A percentile compares a stretch with the other conserved stretches of the same genome.
Conservation (phyloP, 306 rosid species). For the Gastrolobium bilobum region DNA sequence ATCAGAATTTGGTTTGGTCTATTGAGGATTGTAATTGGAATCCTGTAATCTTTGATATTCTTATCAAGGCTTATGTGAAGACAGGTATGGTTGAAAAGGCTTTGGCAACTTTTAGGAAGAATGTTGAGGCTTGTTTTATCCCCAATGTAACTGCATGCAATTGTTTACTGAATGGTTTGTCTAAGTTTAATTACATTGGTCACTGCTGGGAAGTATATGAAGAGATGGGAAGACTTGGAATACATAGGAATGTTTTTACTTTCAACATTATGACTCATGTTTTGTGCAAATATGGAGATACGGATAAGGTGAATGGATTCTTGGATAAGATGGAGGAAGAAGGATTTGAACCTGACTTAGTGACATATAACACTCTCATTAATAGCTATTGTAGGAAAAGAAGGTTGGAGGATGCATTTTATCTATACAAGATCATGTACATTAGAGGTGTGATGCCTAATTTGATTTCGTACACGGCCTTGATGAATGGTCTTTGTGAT, state of each 20-base stretch:
- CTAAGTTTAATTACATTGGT: slow-evolving; percentile 57
- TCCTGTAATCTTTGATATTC: slow-evolving; percentile 78
- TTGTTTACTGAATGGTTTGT: slow-evolving; percentile 70
- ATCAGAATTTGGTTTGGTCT: slow-evolving; percentile 56
- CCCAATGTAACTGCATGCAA: slow-evolving; percentile 82
- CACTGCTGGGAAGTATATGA: slow-evolving; percentile 88
- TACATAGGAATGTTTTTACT: slow-evolving; percentile 78
- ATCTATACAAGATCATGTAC: slow-evolving; percentile 82
- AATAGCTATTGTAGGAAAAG: slow-evolving; percentile 81
- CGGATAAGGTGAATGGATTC: slow-evolving; percentile 76
- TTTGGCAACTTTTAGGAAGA: slow-evolving; percentile 67
- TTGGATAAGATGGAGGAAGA: slow-evolving; percentile 93
- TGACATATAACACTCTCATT: slow-evolving; percentile 81
- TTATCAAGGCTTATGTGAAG: slow-evolving; percentile 86
- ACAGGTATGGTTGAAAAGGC: slow-evolving; percentile 71
- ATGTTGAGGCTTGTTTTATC: slow-evolving; percentile 62
- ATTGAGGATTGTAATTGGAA: slow-evolving; percentile 87
- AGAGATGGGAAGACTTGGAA: slow-evolving; percentile 86
- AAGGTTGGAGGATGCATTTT: slow-evolving; percentile 80
- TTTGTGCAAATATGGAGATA: slow-evolving; percentile 74
- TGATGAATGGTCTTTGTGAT: slow-evolving; percentile 89
- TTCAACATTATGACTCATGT: slow-evolving; percentile 82
- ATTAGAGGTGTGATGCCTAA: slow-evolving; percentile 81
- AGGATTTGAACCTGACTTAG: slow-evolving; percentile 87
- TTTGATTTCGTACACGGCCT: slow-evolving; percentile 73